These are phyloP conservation scores for Phlebiopsis gigantea DNA, from an alignment of 768 basidiomycete species.

Conservation along the genomic window DNA sequence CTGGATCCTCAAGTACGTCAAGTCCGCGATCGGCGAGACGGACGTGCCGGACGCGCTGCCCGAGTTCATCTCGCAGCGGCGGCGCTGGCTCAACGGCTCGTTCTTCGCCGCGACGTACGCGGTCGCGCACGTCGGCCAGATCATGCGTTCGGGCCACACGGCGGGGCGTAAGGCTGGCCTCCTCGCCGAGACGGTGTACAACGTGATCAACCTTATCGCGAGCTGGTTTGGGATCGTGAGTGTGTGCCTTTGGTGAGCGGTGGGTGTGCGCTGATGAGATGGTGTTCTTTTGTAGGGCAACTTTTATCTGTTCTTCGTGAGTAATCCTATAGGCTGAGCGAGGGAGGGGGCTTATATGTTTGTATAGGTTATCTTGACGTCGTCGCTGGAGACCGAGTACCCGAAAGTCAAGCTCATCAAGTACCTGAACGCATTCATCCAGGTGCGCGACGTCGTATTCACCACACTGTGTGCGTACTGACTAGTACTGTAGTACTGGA, in stretches of 20 bases:
- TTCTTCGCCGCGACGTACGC: slow-evolving; percentile 96
- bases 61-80: slow-evolving; percentile 90
- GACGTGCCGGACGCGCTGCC: slow-evolving; percentile 91
- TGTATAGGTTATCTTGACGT: slow-evolving; percentile 75
- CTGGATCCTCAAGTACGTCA: slow-evolving; percentile 95
- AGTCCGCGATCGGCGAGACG: slow-evolving; percentile 87
- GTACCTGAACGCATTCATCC: slow-evolving; percentile 70
- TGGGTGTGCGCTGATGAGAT: too few relatives aligned
- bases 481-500: slow-evolving; percentile 26
- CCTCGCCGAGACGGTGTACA: slow-evolving; percentile 81
- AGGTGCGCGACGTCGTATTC: slow-evolving; percentile 43
- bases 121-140: slow-evolving; percentile 80
- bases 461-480: not conserved
- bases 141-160: slow-evolving; percentile 79
- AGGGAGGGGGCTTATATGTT: too few relatives aligned
- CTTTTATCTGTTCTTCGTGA: slow-evolving; percentile 90
- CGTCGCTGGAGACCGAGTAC: slow-evolving; percentile 72
- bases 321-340: slow-evolving; percentile 27
- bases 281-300: slow-evolving; percentile 59
- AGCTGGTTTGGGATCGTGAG: slow-evolving; percentile 91
- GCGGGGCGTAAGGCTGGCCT: slow-evolving; percentile 65
- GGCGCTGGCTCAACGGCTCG: slow-evolving; percentile 88
- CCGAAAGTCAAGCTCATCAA: slow-evolving; percentile 61
- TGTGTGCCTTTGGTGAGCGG: slow-evolving; percentile 15
- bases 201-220: slow-evolving; percentile 81